Evolutionary conservation across 2,329 filamentous ascomycete species (phyloP).

Genomic region (Pseudogymnoascus pannorum): DNA sequence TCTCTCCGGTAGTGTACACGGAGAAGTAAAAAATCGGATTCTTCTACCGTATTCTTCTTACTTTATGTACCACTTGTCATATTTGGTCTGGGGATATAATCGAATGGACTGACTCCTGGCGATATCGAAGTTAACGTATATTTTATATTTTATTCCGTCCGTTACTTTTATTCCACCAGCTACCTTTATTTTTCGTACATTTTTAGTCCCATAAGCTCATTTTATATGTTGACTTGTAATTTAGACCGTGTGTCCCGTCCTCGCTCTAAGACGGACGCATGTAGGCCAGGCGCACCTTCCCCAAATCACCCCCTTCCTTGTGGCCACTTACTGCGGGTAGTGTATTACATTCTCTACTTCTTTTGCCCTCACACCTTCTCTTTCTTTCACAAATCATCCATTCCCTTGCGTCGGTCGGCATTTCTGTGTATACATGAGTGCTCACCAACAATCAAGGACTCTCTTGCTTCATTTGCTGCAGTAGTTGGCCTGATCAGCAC

Average conservation of each 20-base stretch:
- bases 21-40: background rate
- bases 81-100: background rate
- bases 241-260: background rate
- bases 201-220: background rate
- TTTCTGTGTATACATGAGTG: background rate
- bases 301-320: background rate
- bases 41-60: background rate
- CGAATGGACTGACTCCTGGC: background rate
- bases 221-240: background rate
- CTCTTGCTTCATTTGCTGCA: constrained; percentile 5
- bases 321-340: background rate
- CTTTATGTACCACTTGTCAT: background rate
- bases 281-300: constrained; percentile 1
- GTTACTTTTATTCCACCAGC: background rate
- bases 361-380: background rate
- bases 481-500: background rate
- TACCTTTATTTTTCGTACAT: background rate
- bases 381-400: constrained; percentile 6
- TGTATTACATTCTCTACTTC: background rate
- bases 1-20: constrained; percentile 7
- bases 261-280: background rate
- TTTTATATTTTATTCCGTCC: background rate
- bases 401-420: background rate
- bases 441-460: background rate
- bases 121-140: background rate